phyloP scores from a whole-genome alignment of 129 eudicot genomes.

The Flaveria brownii region DNA sequence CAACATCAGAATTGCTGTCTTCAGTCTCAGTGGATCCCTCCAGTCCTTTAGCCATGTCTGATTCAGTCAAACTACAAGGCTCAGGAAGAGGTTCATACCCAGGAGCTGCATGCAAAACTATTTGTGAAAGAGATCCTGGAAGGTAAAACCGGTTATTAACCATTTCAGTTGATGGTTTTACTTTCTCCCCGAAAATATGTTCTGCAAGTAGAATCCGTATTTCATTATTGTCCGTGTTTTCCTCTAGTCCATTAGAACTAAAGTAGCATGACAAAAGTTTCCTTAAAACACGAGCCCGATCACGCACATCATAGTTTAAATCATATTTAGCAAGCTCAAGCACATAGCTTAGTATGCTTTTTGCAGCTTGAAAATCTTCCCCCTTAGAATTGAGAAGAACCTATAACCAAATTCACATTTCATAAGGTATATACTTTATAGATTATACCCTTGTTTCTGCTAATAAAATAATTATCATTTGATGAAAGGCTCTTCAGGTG shows the following conservation, averaged over 20 bases:
- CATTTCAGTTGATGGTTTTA: conserved; percentile 45
- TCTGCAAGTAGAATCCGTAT: conserved; percentile 45
- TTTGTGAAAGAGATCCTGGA: conserved; percentile 93
- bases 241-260: conserved; percentile 39
- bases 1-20: conserved; percentile 45
- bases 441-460: background rate
- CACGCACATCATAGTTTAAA: conserved; percentile 85
- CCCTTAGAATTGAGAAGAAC: conserved; percentile 66
- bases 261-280: conserved; percentile 51
- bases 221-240: conserved; percentile 43
- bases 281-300: conserved; percentile 76
- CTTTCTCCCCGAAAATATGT: conserved; percentile 48
- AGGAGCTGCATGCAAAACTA: conserved; percentile 95
- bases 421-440: conserved; percentile 16
- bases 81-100: conserved; percentile 95
- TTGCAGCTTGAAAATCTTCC: conserved; percentile 45
- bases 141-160: conserved; percentile 70
- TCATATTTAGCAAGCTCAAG: conserved; percentile 87
- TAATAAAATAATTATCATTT: background rate
- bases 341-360: conserved; percentile 52
- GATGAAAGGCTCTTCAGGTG: background rate
- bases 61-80: conserved; percentile 63
- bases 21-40: conserved; percentile 40
- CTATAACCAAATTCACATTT: conserved; percentile 42
- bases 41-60: conserved; percentile 29